These are phyloP conservation scores for Chlorokybus atmophyticus DNA, from an alignment of 139 green algal species.

Conservation along the genomic window DNA sequence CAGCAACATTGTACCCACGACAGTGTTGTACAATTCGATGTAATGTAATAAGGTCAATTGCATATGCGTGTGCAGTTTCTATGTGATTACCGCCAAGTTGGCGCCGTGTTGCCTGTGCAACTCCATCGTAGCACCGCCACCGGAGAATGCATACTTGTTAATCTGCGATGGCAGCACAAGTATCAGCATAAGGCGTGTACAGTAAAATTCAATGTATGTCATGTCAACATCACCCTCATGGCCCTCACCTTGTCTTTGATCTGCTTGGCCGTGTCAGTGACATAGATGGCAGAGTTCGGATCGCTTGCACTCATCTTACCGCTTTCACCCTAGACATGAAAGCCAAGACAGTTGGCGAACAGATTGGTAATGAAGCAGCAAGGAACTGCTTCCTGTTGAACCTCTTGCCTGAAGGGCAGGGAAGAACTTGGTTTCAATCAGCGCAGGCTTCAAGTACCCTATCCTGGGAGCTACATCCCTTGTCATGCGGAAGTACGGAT, in stretches of 20 bases:
- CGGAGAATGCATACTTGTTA: conserved; percentile 73
- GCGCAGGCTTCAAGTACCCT: conserved; percentile 73
- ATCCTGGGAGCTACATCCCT: conserved; percentile 74
- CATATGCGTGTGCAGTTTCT: too few species aligned
- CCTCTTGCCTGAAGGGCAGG: conserved; percentile 56
- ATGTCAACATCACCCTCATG: not conserved
- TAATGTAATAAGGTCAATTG: too few species aligned
- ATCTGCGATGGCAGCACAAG: too few species aligned
- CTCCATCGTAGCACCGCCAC: conserved; percentile 72
- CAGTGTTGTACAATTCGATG: too few species aligned
- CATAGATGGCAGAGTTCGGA: conserved; percentile 78
- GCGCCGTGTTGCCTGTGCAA: conserved; percentile 70
- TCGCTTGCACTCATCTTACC: conserved; percentile 94
- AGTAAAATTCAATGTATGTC: too few species aligned
- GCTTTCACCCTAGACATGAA: too few species aligned
- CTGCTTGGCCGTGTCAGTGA: conserved; percentile 72
- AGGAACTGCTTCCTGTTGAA: conserved; percentile 1
- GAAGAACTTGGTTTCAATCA: conserved; percentile 89
- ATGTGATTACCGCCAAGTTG: conserved; percentile 47
- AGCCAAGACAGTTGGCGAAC: too few species aligned
- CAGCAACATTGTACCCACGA: too few species aligned
- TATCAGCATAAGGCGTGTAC: too few species aligned
- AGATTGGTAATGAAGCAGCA: too few species aligned
- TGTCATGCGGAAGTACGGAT: conserved; percentile 91
- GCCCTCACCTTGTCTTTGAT: conserved; percentile 61